Evolutionary conservation across 495 filamentous ascomycete genomes (phyloP), one percentile per base, ranked within the genome.

Genomic region (Penicillium dipodomyicola): DNA sequence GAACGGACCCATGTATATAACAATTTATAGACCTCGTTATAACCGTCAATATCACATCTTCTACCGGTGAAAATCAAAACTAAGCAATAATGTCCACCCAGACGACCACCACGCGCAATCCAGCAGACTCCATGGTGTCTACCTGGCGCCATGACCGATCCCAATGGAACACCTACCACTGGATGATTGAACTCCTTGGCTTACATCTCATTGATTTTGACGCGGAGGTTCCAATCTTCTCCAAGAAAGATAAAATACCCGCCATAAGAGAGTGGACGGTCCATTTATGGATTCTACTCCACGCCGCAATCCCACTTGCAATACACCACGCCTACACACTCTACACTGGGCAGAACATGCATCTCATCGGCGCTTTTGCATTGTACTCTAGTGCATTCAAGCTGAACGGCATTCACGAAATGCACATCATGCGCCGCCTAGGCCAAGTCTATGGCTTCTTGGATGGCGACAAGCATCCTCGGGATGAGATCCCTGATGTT

Each of bases 401-500:
- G 23, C 7, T 59, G 11, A 69, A 59, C 23, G 62, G 62, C 4
- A 56, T 69, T 22, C 67, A 67, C 19, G 61, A 67, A 65, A 54
- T 66, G 52, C 56, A 67, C 20, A 63, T 65, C 29, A 62, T 67
- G 49, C 59, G 67, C 11, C 61, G 67, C 7, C 61, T 69, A 5
- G 67, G 64, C 11, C 64, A 67, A 27, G 37, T 52, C 4, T 58
- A 67, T 39, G 67, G 67, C 25, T 69, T 69, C 35, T 39, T 69
- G 35, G 67, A 69, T 25, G 67, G 67, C 17, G 67, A 69, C 46
- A 67, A 67, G 25, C 67, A 69, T 39, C 41, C 57, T 19, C 67
- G 67, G 41, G 67, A 69, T 32, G 67, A 64, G 10, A 61, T 69
- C 25, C 67, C 67, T 0, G 64, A 69, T 40, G 55, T 65, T 2